A percentile compares a stretch with the other conserved stretches of the same genome.
These are phyloP conservation scores for Ephemerocybe angulata DNA, from an alignment of 768 basidiomycete species.

Conservation along the genomic window DNA sequence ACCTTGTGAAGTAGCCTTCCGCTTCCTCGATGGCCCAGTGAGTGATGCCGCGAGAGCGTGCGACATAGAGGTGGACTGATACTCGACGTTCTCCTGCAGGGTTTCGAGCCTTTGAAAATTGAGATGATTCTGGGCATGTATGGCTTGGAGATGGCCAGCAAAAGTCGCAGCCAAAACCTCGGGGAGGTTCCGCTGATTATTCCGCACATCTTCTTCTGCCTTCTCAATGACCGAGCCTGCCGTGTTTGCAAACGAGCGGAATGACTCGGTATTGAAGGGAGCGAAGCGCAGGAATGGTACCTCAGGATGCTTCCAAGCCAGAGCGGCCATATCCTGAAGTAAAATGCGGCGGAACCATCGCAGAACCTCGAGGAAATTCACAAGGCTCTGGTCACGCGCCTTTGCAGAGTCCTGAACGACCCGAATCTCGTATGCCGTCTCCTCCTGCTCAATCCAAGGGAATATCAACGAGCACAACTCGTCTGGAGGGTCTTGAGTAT, in stretches of 20 bases:
- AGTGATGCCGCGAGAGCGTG: background rate
- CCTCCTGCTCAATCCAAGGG: background rate
- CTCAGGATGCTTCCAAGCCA: background rate
- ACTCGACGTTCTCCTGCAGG: background rate
- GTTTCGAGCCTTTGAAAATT: background rate
- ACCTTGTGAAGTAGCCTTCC: too few species aligned
- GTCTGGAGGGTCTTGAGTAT: background rate
- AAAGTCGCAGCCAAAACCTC: background rate
- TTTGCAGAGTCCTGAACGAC: background rate
- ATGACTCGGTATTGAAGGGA: background rate
- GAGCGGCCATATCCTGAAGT: background rate
- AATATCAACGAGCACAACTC: background rate
- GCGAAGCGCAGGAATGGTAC: background rate
- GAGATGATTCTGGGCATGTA: background rate
- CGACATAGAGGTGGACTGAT: too few species aligned
- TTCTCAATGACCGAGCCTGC: background rate
- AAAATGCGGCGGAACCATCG: background rate
- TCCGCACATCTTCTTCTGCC: background rate
- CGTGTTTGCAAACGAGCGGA: background rate
- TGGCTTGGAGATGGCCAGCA: background rate
- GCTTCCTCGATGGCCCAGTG: too few species aligned
- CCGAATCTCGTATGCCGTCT: background rate
- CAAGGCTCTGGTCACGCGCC: background rate
- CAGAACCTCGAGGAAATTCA: background rate
- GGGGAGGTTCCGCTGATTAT: background rate